phyloP scores from a whole-genome alignment of 768 basidiomycete species.

The Tubosaeta sp. region DNA sequence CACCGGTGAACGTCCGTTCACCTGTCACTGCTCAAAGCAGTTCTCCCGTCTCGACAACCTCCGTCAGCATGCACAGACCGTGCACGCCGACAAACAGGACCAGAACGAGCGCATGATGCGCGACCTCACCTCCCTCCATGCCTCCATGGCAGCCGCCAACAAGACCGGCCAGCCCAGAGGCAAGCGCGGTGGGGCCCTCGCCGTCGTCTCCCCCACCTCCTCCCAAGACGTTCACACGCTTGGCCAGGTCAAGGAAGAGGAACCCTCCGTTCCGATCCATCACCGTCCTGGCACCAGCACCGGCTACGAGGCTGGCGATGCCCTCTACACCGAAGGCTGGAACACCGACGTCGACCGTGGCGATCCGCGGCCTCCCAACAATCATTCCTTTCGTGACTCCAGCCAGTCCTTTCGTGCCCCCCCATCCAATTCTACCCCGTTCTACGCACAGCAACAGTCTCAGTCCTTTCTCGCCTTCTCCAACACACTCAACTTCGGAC shows the following conservation, averaged over 20 bases:
- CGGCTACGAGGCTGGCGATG: conserved; percentile 58
- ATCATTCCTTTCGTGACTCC: conserved; percentile 76
- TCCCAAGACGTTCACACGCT: conserved; percentile 21
- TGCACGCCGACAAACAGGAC: conserved; percentile 90
- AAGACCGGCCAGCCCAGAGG: conserved; percentile 36
- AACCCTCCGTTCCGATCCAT: conserved; percentile 30
- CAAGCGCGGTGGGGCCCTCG: conserved; percentile 34
- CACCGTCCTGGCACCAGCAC: conserved; percentile 70
- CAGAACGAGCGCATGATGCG: conserved; percentile 91
- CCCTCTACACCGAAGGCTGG: conserved; percentile 32
- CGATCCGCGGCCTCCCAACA: conserved; percentile 36
- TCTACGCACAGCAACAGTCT: conserved; percentile 40
- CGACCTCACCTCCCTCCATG: conserved; percentile 78
- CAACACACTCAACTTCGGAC: conserved; percentile 43
- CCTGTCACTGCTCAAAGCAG: conserved; percentile 92
- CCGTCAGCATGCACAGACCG: conserved; percentile 94
- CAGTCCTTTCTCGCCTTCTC: conserved; percentile 70
- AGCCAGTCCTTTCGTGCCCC: conserved; percentile 79
- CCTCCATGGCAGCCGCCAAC: conserved; percentile 62
- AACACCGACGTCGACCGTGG: conserved; percentile 36
- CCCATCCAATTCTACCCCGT: conserved; percentile 38
- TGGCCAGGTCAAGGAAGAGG: conserved; percentile 42
- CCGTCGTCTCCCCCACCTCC: conserved; percentile 15
- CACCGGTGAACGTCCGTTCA: conserved; percentile 95
- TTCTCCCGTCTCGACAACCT: conserved; percentile 97